These are phyloP conservation scores for Medicago truncatula DNA, from an alignment of 306 rosid genomes.

Conservation along the genomic window DNA sequence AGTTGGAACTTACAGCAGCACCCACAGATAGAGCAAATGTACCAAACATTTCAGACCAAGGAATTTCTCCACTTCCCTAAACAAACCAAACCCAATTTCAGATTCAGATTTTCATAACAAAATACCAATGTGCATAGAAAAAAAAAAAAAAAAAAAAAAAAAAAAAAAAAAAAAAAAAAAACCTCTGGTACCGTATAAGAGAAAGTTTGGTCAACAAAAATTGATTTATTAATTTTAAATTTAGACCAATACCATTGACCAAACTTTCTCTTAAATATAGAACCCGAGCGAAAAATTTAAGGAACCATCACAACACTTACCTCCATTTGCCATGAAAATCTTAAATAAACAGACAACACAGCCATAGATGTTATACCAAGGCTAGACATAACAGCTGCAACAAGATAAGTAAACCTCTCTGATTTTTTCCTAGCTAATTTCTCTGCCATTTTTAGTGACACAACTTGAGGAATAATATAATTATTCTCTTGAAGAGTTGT, in stretches of 20 bases:
- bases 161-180: no score
- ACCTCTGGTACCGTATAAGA: no score
- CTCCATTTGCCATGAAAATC: slow-evolving; percentile 99
- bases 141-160: no score
- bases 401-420: slow-evolving; percentile 77
- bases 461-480: not conserved
- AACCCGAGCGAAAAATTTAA: not conserved
- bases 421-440: slow-evolving; percentile 72
- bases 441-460: slow-evolving; percentile 57
- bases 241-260: no score
- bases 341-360: slow-evolving; percentile 75
- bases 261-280: no score
- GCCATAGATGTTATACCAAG: slow-evolving; percentile 92
- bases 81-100: slow-evolving; percentile 40
- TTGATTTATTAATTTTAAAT: no score
- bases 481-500: not conserved
- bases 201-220: no score
- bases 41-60: slow-evolving; percentile 88
- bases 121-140: no score
- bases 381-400: slow-evolving; percentile 91
- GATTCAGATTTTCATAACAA: not conserved
- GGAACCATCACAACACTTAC: slow-evolving; percentile 36
- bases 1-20: slow-evolving; percentile 68
- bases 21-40: slow-evolving; percentile 94
- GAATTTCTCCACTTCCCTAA: slow-evolving; percentile 86